phyloP scores from a whole-genome alignment of 2,329 filamentous ascomycete species.

The Ceratocystis variospora region DNA sequence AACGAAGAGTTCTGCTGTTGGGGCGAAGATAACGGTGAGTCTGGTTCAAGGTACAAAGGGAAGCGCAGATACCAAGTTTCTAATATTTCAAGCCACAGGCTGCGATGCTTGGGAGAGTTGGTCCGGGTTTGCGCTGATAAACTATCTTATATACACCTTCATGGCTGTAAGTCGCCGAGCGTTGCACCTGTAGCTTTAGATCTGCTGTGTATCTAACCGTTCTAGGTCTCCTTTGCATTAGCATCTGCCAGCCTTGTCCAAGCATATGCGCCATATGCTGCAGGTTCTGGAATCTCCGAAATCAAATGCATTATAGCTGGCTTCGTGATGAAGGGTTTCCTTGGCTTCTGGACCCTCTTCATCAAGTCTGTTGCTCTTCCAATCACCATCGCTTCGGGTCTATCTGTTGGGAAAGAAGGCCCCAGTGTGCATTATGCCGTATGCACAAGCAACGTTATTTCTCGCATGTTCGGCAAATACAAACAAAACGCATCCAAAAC shows the following conservation, averaged over 20 bases:
- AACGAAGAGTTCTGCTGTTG: conserved; percentile 98
- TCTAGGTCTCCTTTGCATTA: conserved; percentile 61
- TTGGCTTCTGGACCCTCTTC: conserved; percentile 77
- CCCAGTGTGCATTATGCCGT: conserved; percentile 99
- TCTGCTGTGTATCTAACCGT: conserved; percentile 19
- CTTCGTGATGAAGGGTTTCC: conserved; percentile 97
- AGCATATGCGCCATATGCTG: conserved; percentile 86
- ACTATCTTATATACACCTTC: conserved; percentile 77
- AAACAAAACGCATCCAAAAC: conserved; percentile 84
- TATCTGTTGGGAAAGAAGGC: conserved; percentile 93
- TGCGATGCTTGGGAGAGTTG: conserved; percentile 83
- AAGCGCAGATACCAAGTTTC: neutral
- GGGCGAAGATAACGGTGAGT: conserved; percentile 70
- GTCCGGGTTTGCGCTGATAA: conserved; percentile 63
- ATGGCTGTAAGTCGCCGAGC: conserved; percentile 49
- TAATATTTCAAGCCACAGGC: conserved; percentile 32
- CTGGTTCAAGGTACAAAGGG: neutral
- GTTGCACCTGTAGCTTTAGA: conserved; percentile 8
- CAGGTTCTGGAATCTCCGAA: conserved; percentile 91
- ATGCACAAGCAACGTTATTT: conserved; percentile 93
- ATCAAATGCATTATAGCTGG: conserved; percentile 99
- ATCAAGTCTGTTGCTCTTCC: conserved; percentile 92
- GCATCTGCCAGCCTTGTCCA: conserved; percentile 75
- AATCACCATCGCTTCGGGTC: conserved; percentile 79
- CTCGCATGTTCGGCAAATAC: conserved; percentile 84